These are phyloP conservation scores for Geum urbanum DNA, from an alignment of 306 rosid genomes.

Conservation along the genomic window DNA sequence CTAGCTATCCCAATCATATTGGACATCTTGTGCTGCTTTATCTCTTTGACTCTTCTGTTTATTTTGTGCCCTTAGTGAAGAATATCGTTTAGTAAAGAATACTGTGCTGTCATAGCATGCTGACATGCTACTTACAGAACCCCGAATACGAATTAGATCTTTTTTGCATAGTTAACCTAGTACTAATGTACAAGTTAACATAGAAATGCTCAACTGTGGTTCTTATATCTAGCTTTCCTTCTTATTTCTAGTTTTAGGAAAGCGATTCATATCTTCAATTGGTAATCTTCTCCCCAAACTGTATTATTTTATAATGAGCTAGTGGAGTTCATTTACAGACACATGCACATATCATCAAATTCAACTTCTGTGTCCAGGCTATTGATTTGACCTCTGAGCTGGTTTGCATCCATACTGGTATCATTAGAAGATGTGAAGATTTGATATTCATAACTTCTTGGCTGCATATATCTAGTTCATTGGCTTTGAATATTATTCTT, in stretches of 20 bases:
- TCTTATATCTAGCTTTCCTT: background rate
- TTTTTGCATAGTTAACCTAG: no score
- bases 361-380: slow-evolving; percentile 49
- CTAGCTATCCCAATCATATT: background rate
- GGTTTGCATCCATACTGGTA: slow-evolving; percentile 78
- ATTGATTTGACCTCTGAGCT: slow-evolving; percentile 72
- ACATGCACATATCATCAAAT: slow-evolving; percentile 4
- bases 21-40: no score
- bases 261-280: background rate
- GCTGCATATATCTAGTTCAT: slow-evolving; percentile 9
- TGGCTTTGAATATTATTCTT: no score
- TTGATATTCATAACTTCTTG: slow-evolving; percentile 29
- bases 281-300: background rate
- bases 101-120: background rate
- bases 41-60: no score
- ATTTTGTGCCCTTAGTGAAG: no score
- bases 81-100: no score
- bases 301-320: background rate
- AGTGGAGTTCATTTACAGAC: no score
- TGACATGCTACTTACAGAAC: background rate
- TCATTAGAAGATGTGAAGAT: slow-evolving; percentile 65
- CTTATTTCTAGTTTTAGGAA: no score
- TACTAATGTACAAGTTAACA: background rate
- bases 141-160: no score
- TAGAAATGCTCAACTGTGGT: background rate